phyloP scores from a whole-genome alignment of 495 filamentous ascomycete genomes.

The Evansstolkia leycettana region DNA sequence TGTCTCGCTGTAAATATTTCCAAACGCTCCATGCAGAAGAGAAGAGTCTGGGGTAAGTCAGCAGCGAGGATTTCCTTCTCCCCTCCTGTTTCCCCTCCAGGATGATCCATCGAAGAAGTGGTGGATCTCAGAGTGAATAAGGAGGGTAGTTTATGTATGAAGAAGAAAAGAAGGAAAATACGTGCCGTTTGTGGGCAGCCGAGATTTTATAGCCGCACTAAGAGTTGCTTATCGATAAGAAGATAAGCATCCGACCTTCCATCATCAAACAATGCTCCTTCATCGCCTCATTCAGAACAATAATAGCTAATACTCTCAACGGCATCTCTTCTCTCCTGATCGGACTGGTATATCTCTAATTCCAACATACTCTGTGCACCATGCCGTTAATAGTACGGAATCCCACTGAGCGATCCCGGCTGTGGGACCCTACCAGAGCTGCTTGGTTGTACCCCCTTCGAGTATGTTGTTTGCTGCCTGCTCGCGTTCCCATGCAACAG shows the following conservation, averaged over 20 bases:
- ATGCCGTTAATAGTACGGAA: neutral
- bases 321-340: too few relatives aligned
- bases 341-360: constrained; percentile 2
- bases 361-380: neutral
- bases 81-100: constrained; percentile 40
- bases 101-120: constrained; percentile 23
- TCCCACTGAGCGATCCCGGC: constrained; percentile 2
- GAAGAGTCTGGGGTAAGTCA: constrained; percentile 41
- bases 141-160: constrained; percentile 30
- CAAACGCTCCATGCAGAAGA: constrained; percentile 35
- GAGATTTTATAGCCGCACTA: constrained; percentile 11
- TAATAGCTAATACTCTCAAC: too few relatives aligned
- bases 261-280: too few relatives aligned
- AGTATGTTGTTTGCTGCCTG: constrained; percentile 17
- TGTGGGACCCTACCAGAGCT: constrained; percentile 23
- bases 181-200: constrained; percentile 12
- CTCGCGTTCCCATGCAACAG: too few relatives aligned
- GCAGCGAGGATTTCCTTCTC: constrained; percentile 24
- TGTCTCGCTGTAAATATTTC: constrained; percentile 39
- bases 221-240: constrained; percentile 36
- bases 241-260: too few relatives aligned
- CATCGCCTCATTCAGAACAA: too few relatives aligned
- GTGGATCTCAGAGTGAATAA: constrained; percentile 37
- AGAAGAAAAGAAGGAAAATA: constrained; percentile 23
- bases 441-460: constrained; percentile 45